Conservation (phyloP, 2,329 filamentous ascomycete species). For the Cladosporium velox region DNA sequence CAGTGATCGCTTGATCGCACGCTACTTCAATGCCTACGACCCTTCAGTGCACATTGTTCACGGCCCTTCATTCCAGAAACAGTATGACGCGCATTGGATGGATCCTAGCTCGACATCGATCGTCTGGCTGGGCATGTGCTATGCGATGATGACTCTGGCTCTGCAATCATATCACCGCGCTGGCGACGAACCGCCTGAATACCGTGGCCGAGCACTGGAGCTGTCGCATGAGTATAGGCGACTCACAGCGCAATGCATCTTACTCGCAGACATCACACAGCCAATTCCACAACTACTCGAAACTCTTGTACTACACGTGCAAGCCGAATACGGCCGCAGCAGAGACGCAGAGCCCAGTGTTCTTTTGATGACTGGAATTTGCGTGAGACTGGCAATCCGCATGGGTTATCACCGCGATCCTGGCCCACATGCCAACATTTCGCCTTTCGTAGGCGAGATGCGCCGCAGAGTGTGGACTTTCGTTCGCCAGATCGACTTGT, state of each 20-base stretch:
- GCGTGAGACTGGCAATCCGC: slow-evolving; percentile 64
- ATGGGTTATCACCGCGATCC: slow-evolving; percentile 80
- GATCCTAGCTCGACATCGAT: slow-evolving; percentile 71
- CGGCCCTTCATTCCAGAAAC: slow-evolving; percentile 78
- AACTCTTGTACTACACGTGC: slow-evolving; percentile 72
- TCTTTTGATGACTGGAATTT: slow-evolving; percentile 61
- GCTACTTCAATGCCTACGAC: slow-evolving; percentile 85
- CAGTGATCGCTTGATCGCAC: slow-evolving; percentile 79
- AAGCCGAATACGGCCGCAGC: slow-evolving; percentile 72
- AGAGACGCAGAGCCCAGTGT: slow-evolving; percentile 73
- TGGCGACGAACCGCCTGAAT: slow-evolving; percentile 77
- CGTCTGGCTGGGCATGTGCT: slow-evolving; percentile 77
- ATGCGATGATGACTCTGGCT: slow-evolving; percentile 73
- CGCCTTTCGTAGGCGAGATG: slow-evolving; percentile 75
- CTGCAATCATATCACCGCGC: slow-evolving; percentile 78
- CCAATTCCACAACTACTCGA: slow-evolving; percentile 76
- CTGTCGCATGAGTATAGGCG: slow-evolving; percentile 61
- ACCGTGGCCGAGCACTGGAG: slow-evolving; percentile 63
- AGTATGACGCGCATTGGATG: slow-evolving; percentile 69
- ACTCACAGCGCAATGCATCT: slow-evolving; percentile 75
- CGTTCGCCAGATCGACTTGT: slow-evolving; percentile 70
- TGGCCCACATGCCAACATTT: slow-evolving; percentile 70
- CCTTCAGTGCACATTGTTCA: slow-evolving; percentile 60
- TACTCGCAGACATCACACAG: slow-evolving; percentile 75
- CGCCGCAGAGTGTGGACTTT: slow-evolving; percentile 65